Evolutionary conservation across 1,284 basidiomycete genomes (phyloP), one percentile per base, ranked within the genome.

Genomic region (Veloboletus limbatus): DNA sequence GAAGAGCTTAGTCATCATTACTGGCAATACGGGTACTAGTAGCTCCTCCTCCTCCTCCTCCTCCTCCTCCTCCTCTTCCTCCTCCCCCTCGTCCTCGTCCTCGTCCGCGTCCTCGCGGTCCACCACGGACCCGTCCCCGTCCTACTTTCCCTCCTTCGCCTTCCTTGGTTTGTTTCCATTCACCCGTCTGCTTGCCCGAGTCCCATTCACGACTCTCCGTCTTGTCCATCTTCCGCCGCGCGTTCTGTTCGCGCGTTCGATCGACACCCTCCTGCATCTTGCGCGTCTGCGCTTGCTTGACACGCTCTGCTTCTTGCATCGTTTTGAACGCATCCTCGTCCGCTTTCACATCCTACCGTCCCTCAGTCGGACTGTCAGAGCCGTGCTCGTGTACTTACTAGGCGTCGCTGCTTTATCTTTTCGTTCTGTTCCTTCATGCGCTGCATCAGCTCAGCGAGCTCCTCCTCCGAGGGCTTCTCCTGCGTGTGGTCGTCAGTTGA

Each of bases 141-240:
- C n/a, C n/a, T n/a, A n/a, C n/a, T n/a, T n/a, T n/a, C n/a, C n/a
- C n/a, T n/a, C n/a, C n/a, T n/a, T n/a, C n/a, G n/a, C n/a, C n/a
- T n/a, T n/a, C n/a, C n/a, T n/a, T n/a, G n/a, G n/a, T n/a, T n/a
- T 57, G 60, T 52, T 71, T 74, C 71, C 72, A 72, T 18, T 74
- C 71, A 22, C 63, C 67, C 18, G 69, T 57, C 18, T 77, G 71
- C 59, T 90, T 90, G n/a, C 79, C 82, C 22, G 84, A 81, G 60
- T 90, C 87, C 87, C 87, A 90, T 67, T 91, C 88, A n/a, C 87
- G 76, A 49, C 68, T 79, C 54, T 79, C 78, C 11, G 80, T 72
- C 67, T 83, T 87, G n/a, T 85, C 84, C 76, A 90, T 72, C 69
- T 90, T 90, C 33, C 83, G 71, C 55, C 77, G 78, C 49, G 87